A percentile compares a stretch with the other conserved stretches of the same genome.
phyloP scores from a whole-genome alignment of 225 moss, liverwort and hornwort genomes.

The Rhytidiadelphus loreus region DNA sequence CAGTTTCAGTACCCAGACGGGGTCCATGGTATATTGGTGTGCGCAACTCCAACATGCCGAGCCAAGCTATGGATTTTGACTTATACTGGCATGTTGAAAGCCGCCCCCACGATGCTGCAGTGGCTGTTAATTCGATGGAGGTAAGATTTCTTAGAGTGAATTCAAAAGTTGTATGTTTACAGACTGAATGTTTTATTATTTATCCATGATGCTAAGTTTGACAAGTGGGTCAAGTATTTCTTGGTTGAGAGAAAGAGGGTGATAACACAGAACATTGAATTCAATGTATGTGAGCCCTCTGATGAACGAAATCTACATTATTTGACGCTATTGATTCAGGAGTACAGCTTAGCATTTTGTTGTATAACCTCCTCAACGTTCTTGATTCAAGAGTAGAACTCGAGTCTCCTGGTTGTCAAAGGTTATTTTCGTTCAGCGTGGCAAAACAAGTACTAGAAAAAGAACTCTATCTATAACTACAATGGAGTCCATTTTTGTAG shows the following conservation, averaged over 20 bases:
- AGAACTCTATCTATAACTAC: neutral
- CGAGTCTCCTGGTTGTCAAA: neutral
- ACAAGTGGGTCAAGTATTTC: neutral
- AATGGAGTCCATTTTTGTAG: neutral
- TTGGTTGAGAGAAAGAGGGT: neutral
- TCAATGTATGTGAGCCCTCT: neutral
- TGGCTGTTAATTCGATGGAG: constrained; percentile 28
- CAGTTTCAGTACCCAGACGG: constrained; percentile 43
- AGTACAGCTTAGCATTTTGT: neutral
- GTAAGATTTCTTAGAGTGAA: constrained; percentile 1
- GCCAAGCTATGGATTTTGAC: constrained; percentile 18
- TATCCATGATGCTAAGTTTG: neutral
- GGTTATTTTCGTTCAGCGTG: neutral
- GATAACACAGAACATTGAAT: neutral
- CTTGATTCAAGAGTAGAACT: neutral
- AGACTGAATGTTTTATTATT: neutral
- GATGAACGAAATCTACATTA: neutral
- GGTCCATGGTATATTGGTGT: constrained; percentile 70
- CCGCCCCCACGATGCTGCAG: neutral
- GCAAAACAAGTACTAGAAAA: neutral
- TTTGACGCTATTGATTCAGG: neutral
- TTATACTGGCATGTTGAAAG: constrained; percentile 41
- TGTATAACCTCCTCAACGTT: neutral
- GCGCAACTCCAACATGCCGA: constrained; percentile 1
- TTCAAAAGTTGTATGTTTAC: too few species aligned